Percentiles rank a stretch among this genome's conserved stretches.
Conservation (phyloP, 805 yeast genomes). For the Saturnispora diversa region DNA sequence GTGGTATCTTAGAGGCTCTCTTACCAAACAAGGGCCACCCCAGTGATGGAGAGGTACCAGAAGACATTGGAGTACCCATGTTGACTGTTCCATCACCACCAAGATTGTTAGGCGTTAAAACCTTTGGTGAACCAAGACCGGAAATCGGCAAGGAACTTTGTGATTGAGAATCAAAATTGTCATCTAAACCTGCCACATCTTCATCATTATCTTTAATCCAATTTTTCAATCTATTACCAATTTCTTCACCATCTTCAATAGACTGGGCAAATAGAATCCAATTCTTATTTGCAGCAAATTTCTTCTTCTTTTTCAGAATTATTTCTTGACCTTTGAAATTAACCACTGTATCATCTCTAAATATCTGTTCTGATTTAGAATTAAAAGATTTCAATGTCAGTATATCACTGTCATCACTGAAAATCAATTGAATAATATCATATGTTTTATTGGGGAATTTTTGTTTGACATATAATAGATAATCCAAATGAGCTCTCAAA, state of each 20-base stretch:
- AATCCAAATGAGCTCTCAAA: conserved; percentile 11
- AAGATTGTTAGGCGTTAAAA: background rate
- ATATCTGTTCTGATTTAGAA: conserved; percentile 19
- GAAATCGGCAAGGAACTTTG: background rate
- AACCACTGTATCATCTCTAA: conserved; percentile 19
- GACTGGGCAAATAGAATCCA: conserved; percentile 68
- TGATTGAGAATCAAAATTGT: conserved; percentile 3
- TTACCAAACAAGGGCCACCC: conserved; percentile 6
- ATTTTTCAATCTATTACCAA: conserved; percentile 18
- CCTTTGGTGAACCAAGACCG: background rate
- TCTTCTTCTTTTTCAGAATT: conserved; percentile 24
- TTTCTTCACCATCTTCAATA: conserved; percentile 44
- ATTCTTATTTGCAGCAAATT: conserved; percentile 26
- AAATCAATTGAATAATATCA: conserved; percentile 12
- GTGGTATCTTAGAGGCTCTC: conserved; percentile 28
- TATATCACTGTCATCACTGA: conserved; percentile 7
- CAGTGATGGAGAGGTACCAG: conserved; percentile 9
- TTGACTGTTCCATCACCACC: conserved; percentile 9
- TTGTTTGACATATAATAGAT: conserved; percentile 19
- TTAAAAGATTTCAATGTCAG: conserved; percentile 7
- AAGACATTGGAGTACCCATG: conserved; percentile 7
- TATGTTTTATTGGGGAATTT: conserved; percentile 15
- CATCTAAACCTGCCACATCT: background rate
- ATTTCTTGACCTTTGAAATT: conserved; percentile 23
- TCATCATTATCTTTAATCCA: conserved; percentile 17